Evolutionary conservation across 225 moss, liverwort and hornwort genomes (phyloP), one percentile per base, ranked within the genome.

Genomic region (Neckera pumila): DNA sequence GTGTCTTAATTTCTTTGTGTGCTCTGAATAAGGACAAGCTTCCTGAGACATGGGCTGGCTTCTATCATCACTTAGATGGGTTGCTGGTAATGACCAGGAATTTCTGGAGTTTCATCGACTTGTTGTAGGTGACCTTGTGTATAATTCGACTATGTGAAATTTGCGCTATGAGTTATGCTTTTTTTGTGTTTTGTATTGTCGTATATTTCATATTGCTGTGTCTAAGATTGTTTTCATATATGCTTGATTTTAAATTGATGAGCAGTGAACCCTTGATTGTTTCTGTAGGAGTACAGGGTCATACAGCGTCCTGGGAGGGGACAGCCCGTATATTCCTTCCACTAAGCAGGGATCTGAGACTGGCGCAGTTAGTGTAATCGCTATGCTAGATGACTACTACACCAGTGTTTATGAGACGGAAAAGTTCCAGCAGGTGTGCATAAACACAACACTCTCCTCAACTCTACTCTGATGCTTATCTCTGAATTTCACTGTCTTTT

Each of bases 241-340:
- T 86, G 31, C 88, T 79, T 69, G 54, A 79, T 74, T 78, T 72
- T 11, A 83, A 70, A 87, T 82, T 86, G 82, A 86, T 81, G 80
- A 80, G 84, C 62, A 49, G 64, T 61, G 69, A 84, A 79, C 27
- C 34, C 42, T 47, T 76, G 16, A 74, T 36, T n/a, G 70, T 84
- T 79, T 77, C 61, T 92, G 89, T 79, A 94, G 94, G 89, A 84
- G n/a, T 63, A 88, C 86, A 18, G 90, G 90, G 67, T 93, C 84
- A 42, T 94, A 94, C 56, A 94, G 91, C 85, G 93, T 94, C 73
- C 88, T 94, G 76, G 93, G 94, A 71, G 90, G 92, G 82, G 93
- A 93, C 65, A 60, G 83, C 80, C 90, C 89, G 19, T 94, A 91
- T 74, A 53, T 90, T 80, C 83, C 82, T 79, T 93, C 89, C 61